phyloP scores from a whole-genome alignment of 1,139 yeast genomes.

The Kluyveromyces sp. region DNA sequence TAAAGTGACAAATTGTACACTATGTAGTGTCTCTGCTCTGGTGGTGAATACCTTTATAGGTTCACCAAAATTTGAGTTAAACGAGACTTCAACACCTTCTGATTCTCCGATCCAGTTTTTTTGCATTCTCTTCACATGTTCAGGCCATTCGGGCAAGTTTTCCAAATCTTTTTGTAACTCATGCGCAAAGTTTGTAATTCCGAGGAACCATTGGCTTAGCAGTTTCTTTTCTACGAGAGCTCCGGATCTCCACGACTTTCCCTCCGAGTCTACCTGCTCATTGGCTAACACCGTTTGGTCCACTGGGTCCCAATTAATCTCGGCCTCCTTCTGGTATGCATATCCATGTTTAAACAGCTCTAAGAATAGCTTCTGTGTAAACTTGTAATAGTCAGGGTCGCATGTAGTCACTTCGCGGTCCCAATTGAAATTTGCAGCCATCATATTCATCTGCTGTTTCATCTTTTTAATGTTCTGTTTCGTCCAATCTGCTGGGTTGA shows the following conservation, averaged over 20 bases:
- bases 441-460: slow-evolving; percentile 71
- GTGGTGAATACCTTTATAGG: slow-evolving; percentile 65
- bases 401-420: slow-evolving; percentile 85
- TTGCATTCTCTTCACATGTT: slow-evolving; percentile 84
- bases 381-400: slow-evolving; percentile 77
- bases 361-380: slow-evolving; percentile 84
- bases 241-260: slow-evolving; percentile 95
- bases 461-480: slow-evolving; percentile 64
- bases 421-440: slow-evolving; percentile 93
- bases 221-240: slow-evolving; percentile 79
- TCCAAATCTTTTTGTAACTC: slow-evolving; percentile 58
- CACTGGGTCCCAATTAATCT: slow-evolving; percentile 96
- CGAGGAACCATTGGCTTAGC: slow-evolving; percentile 87
- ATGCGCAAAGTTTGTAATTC: slow-evolving; percentile 74
- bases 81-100: slow-evolving; percentile 63
- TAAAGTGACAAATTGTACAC: slow-evolving; percentile 77
- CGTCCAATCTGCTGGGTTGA: slow-evolving; percentile 83
- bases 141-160: slow-evolving; percentile 70
- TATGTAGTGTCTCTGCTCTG: slow-evolving; percentile 78
- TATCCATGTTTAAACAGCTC: slow-evolving; percentile 65
- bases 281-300: slow-evolving; percentile 92
- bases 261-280: slow-evolving; percentile 89
- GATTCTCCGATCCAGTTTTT: slow-evolving; percentile 90
- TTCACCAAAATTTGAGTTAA: slow-evolving; percentile 28
- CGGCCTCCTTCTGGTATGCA: slow-evolving; percentile 80